These are phyloP conservation scores for Verticillium nubilum DNA, from an alignment of 2,329 filamentous ascomycete species.

Conservation along the genomic window DNA sequence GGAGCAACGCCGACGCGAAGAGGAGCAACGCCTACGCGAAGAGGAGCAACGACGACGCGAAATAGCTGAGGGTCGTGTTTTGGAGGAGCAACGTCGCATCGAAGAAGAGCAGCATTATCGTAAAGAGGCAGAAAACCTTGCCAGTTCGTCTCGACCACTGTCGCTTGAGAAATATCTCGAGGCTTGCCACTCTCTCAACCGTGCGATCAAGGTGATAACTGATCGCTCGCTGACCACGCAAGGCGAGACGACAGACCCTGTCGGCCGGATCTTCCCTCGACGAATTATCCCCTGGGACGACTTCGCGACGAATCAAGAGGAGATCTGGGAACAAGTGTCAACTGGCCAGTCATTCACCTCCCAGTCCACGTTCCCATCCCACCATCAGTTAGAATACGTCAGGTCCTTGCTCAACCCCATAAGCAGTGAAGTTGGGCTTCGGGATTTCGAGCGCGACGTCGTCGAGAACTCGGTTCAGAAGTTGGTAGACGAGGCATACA, in stretches of 20 bases:
- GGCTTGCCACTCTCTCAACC: constrained; percentile 23
- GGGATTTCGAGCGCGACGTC: constrained; percentile 23
- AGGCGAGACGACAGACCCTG: constrained; percentile 25
- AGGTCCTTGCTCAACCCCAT: constrained; percentile 22
- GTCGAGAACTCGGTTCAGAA: constrained; percentile 29
- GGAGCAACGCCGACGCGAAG: neutral
- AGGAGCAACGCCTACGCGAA: neutral
- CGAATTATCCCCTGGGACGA: constrained; percentile 29
- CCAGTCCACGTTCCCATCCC: constrained; percentile 21
- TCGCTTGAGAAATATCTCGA: constrained; percentile 24
- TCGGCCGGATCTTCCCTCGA: constrained; percentile 24
- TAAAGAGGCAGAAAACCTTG: constrained; percentile 19
- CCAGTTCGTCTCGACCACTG: constrained; percentile 13
- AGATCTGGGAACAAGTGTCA: constrained; percentile 23
- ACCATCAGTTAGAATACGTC: constrained; percentile 27
- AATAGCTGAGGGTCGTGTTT: too few species aligned
- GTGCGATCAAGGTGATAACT: constrained; percentile 23
- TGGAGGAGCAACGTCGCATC: neutral
- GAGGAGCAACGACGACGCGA: constrained; percentile 3
- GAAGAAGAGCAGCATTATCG: constrained; percentile 18
- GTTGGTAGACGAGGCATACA: constrained; percentile 21
- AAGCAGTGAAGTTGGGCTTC: constrained; percentile 27
- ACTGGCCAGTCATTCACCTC: constrained; percentile 18
- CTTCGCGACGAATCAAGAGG: constrained; percentile 23
- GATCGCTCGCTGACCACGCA: constrained; percentile 23